These are phyloP conservation scores for Fusarium agapanthi DNA, from an alignment of 2,329 filamentous ascomycete species.

Conservation along the genomic window DNA sequence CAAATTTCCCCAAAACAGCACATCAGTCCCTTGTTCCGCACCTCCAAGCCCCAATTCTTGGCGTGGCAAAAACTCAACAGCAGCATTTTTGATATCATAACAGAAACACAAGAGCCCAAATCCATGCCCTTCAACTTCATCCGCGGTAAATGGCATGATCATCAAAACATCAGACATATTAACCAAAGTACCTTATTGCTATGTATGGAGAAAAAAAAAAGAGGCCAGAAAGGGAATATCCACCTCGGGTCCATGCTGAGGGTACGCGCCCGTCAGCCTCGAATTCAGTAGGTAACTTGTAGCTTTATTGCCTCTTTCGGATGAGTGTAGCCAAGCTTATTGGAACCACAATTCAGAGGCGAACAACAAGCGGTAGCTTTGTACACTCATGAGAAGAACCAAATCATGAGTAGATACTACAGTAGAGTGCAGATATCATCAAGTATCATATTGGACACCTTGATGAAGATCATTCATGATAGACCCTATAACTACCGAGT, in stretches of 20 bases:
- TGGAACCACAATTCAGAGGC: slow-evolving; percentile 21
- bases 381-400: neutral
- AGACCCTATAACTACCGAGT: neutral
- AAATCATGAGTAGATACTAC: neutral
- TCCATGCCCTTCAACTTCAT: neutral
- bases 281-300: slow-evolving; percentile 16
- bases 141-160: neutral
- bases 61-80: neutral
- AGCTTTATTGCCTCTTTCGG: slow-evolving; percentile 26
- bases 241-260: slow-evolving; percentile 20
- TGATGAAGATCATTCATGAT: slow-evolving; percentile 21
- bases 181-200: neutral
- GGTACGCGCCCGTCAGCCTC: slow-evolving; percentile 36
- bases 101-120: neutral
- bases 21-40: neutral
- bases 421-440: neutral
- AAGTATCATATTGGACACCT: neutral
- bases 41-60: neutral
- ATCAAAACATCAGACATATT: neutral
- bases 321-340: slow-evolving; percentile 8
- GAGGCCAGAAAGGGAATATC: slow-evolving; percentile 4
- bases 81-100: neutral
- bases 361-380: neutral
- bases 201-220: neutral
- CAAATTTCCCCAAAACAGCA: slow-evolving; percentile 9